Evolutionary conservation across 2,329 filamentous ascomycete genomes (phyloP), one percentile per base, ranked within the genome.

Genomic region (Aspergillus tubingensis): DNA sequence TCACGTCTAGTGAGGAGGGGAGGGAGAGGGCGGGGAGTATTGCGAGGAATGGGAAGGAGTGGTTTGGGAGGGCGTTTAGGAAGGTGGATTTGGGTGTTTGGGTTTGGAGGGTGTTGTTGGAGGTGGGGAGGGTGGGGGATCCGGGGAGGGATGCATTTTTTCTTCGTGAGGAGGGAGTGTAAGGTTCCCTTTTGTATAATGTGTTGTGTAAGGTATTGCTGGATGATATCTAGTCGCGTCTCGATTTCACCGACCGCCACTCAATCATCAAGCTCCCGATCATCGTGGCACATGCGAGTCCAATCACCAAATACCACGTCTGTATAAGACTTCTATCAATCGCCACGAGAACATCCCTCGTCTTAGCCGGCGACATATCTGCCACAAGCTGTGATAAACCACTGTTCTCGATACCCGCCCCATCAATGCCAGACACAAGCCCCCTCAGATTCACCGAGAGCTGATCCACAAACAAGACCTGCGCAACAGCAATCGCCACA

Each of bases 401-500:
- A 15, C 58, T 60, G 5, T 64, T 10, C 50, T 56, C 61, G 15
- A 70, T 62, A 57, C 59, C 61, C 3, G 36, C 52, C 23, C 64
- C 54, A 13, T 53, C 61, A 23, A 67, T 19, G 1, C 62, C 66
- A 2, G 67, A 61, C 13, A 65, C 25, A 10, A 67, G 6, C 8
- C 52, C 36, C 43, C 49, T 13, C n/a, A 69, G 60, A 23, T n/a
- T 63, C 3, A 60, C 58, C 15, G 58, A 63, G 11, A 87, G 76
- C 8, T 74, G 70, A 64, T 83, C 83, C 49, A 77, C 79, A 61
- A 86, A 83, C 23, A 85, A 76, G 54, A 79, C 81, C 65, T 85
- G 81, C 2, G 77, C 83, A 54, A 84, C 80, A 2, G 79, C 79
- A 50, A 86, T 77, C 62, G 85, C 85, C 0, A 86, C 65, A 0